Conservation (phyloP, 2,329 filamentous ascomycete species). For the Phialocephala subalpina region DNA sequence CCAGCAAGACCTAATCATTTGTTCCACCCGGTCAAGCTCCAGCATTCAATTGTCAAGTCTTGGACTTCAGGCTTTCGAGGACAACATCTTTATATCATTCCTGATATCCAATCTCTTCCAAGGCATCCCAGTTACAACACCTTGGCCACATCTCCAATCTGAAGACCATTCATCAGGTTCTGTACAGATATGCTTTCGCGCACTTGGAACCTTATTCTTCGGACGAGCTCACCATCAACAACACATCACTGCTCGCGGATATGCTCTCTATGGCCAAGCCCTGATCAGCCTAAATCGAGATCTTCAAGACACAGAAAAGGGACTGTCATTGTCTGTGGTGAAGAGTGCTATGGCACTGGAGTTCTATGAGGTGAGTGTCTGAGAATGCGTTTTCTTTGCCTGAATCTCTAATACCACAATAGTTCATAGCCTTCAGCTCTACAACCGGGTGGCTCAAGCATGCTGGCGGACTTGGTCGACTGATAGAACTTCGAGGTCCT, state of each 20-base stretch:
- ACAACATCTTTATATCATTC: constrained; percentile 19
- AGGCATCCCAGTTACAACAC: neutral
- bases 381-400: neutral
- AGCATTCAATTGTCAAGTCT: neutral
- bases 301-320: constrained; percentile 15
- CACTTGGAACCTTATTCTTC: constrained; percentile 17
- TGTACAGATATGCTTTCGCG: constrained; percentile 13
- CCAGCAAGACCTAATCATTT: neutral
- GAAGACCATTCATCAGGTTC: constrained; percentile 6
- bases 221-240: constrained; percentile 8
- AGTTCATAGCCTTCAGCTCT: constrained; percentile 19
- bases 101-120: constrained; percentile 14
- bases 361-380: constrained; percentile 16
- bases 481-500: constrained; percentile 24
- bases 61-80: constrained; percentile 8
- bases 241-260: constrained; percentile 4
- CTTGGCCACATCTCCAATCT: constrained; percentile 12
- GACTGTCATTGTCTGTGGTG: constrained; percentile 9
- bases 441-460: constrained; percentile 15
- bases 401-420: neutral
- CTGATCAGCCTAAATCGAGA: constrained; percentile 15
- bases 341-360: constrained; percentile 16
- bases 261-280: constrained; percentile 12
- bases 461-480: constrained; percentile 19
- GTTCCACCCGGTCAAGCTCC: neutral